Conservation (phyloP, 1,284 basidiomycete genomes). For the Moesziomyces globuligerus region DNA sequence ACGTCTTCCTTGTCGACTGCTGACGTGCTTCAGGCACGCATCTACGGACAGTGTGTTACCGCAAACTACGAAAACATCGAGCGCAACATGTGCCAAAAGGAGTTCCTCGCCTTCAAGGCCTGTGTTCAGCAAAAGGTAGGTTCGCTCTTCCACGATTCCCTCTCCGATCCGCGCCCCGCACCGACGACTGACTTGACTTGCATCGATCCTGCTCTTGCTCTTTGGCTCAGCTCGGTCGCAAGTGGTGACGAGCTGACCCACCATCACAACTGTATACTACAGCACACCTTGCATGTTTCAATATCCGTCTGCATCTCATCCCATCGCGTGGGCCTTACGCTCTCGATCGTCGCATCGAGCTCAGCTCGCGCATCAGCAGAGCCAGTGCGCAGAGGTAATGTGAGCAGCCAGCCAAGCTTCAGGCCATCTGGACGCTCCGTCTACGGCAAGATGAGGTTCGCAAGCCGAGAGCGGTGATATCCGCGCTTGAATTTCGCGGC, state of each 20-base stretch:
- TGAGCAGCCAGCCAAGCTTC: no score
- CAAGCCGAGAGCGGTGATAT: no score
- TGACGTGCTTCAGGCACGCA: conserved; percentile 72
- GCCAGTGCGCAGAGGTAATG: no score
- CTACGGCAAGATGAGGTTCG: no score
- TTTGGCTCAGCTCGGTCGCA: conserved; percentile 26
- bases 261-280: no score
- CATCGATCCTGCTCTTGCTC: neutral
- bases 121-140: conserved; percentile 73
- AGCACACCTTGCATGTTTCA: no score
- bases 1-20: neutral
- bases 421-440: no score
- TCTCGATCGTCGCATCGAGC: no score
- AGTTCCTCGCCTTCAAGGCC: conserved; percentile 79
- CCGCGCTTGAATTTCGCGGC: no score
- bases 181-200: neutral
- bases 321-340: no score
- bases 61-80: conserved; percentile 79
- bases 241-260: conserved; percentile 19
- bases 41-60: conserved; percentile 82
- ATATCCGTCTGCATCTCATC: no score
- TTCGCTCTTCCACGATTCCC: neutral
- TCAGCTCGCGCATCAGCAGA: no score
- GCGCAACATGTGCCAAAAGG: conserved; percentile 79
- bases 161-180: neutral